A percentile compares a stretch with the other conserved stretches of the same genome.
These are phyloP conservation scores for Pluteus cervinus DNA, from an alignment of 768 basidiomycete genomes.

Conservation along the genomic window DNA sequence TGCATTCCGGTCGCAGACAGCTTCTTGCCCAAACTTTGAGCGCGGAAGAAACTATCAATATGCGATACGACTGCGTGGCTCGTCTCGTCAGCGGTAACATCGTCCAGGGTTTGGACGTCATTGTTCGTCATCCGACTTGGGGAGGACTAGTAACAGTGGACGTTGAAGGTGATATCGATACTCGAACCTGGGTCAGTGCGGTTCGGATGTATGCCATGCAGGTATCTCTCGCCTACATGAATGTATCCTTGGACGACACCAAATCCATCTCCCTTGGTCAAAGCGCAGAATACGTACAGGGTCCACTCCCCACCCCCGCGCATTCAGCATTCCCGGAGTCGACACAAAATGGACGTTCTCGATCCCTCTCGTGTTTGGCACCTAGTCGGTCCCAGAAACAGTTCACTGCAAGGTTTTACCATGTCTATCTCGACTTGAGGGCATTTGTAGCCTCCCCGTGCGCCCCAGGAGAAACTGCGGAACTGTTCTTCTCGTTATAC, in stretches of 20 bases:
- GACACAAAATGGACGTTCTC: conserved; percentile 29
- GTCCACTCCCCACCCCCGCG: conserved; percentile 52
- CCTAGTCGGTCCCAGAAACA: conserved; percentile 33
- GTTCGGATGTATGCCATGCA: conserved; percentile 92
- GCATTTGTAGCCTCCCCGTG: conserved; percentile 92
- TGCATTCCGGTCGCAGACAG: conserved; percentile 89
- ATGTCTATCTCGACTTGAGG: conserved; percentile 84
- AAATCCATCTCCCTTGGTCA: conserved; percentile 35
- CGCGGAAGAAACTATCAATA: conserved; percentile 74
- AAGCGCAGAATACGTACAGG: conserved; percentile 40
- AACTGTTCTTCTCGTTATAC: conserved; percentile 92
- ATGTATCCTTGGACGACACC: conserved; percentile 39
- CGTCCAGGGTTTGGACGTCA: conserved; percentile 88
- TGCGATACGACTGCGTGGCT: conserved; percentile 83
- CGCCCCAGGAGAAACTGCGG: conserved; percentile 85
- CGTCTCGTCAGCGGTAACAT: conserved; percentile 87
- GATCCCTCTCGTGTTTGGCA: too few species aligned
- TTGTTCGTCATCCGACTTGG: conserved; percentile 92
- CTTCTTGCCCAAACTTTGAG: conserved; percentile 83
- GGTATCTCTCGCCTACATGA: conserved; percentile 71
- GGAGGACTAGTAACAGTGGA: conserved; percentile 90
- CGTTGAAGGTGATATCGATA: conserved; percentile 75
- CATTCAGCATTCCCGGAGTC: conserved; percentile 70
- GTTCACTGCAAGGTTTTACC: conserved; percentile 69
- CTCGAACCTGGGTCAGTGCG: conserved; percentile 82